Base-by-base conservation (phyloP, 225 moss, liverwort and hornwort species). In the Pleurozium schreberi region DNA sequence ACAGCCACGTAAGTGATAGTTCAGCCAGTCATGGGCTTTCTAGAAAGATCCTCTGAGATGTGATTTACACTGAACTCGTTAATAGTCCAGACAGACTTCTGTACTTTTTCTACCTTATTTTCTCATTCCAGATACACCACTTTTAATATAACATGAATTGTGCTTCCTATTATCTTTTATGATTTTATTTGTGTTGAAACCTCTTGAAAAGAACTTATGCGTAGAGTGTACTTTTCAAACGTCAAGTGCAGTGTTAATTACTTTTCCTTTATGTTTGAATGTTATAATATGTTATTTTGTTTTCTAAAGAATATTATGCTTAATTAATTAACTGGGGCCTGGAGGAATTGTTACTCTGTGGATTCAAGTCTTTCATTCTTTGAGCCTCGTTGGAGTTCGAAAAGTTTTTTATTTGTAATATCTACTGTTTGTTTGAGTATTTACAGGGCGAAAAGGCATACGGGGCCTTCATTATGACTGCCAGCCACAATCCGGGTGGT, bases 401-500 rank as follows among this genome's bases (percentile, higher is more conserved):
- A 50, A 49, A 59, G 66, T 74, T 74, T 28, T n/a, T 26, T 17
- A 60, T 60, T 31, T 40, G 43, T 70, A 17, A 52, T 84, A 77
- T 73, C 57, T 66, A 61, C 40, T 59, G 33, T 53, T 84, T 59
- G 33, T 53, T 84, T 84, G 86, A 76, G 21, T 26, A 77, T 38
- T 55, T 77, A 27, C 88, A 97, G 95, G 96, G 97, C 33, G 95
- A 95, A 62, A 97, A 94, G 80, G 96, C 95, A 12, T 96, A 93
- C 49, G 96, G 97, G 58, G 96, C 94, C 73, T 97, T 97, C 85
- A 96, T 97, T 80, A 66, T 97, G 89, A 97, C 97, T 88, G 97
- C 97, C 58, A 96, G 96, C 75, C 97, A 96, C 89, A 97, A 97
- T 62, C 95, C 97, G 20, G 97, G 97, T 74, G 97, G 96, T 75